phyloP scores from a whole-genome alignment of 768 basidiomycete genomes.

The Mrakia frigida region DNA sequence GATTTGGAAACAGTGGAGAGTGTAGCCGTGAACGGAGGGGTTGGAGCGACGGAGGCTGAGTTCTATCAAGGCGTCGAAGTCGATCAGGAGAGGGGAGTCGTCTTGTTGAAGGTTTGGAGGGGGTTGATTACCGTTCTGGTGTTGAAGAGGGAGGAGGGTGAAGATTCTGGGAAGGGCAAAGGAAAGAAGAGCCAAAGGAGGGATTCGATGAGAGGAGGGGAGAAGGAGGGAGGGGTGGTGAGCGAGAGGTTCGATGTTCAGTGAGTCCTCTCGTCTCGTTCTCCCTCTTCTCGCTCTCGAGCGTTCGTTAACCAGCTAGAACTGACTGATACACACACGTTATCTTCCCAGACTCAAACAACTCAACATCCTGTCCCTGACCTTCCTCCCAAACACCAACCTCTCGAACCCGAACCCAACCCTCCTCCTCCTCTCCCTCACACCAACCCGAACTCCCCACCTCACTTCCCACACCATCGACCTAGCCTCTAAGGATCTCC shows the following conservation, averaged over 20 bases:
- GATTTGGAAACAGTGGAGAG: slow-evolving; percentile 4
- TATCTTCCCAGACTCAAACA: slow-evolving; percentile 15
- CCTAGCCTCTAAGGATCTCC: slow-evolving; percentile 19
- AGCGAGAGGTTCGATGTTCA: slow-evolving; percentile 24
- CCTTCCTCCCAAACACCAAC: slow-evolving; percentile 13
- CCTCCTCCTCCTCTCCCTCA: slow-evolving; percentile 29
- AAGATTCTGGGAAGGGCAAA: neutral
- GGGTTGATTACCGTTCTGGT: slow-evolving; percentile 26
- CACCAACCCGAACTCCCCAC: slow-evolving; percentile 4
- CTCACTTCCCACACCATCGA: slow-evolving; percentile 15
- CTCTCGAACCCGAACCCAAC: slow-evolving; percentile 11
- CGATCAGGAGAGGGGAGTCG: slow-evolving; percentile 6
- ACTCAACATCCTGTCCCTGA: slow-evolving; percentile 29
- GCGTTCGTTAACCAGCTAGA: neutral
- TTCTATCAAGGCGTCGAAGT: slow-evolving; percentile 27
- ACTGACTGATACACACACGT: neutral
- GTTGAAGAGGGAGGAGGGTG: neutral
- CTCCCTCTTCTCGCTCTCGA: neutral
- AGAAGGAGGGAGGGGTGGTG: slow-evolving; percentile 7
- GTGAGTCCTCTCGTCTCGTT: neutral
- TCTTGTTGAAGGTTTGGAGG: slow-evolving; percentile 14
- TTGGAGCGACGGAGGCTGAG: slow-evolving; percentile 27
- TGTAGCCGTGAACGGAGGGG: slow-evolving; percentile 9
- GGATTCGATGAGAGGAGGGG: neutral
- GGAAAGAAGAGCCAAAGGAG: neutral